Base-by-base conservation (phyloP, 805 yeast species). In the Candida endomychidarum region DNA sequence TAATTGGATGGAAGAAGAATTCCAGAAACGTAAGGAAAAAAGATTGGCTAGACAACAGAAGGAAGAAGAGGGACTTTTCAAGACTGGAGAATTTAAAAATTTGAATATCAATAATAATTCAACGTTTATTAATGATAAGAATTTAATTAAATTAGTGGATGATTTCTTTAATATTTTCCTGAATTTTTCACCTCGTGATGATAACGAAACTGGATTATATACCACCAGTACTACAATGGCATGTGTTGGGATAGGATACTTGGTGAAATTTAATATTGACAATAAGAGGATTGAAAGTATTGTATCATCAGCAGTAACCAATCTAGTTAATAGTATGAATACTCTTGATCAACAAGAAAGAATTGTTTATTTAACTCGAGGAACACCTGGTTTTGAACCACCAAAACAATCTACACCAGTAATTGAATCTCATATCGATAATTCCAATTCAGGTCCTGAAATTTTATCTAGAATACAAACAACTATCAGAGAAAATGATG, bases 1-100 rank as follows among this genome's bases (percentile, higher is more conserved):
- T 29, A 66, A 72, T 28, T 91, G 97, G 97, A 73, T 86, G 24
- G 83, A 80, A 25, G 67, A 69, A 3, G 96, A 88, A 57, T 87
- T 85, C 55, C 75, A 70, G 34, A 75, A 72, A 46, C 70, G 96
- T 19, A 78, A 79, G 49, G 75, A 74, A 41, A 80, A 78, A 53
- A 64, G 95, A 39, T 48, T 80, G 27, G 65, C 70, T 37, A 72
- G 76, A 53, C 72, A 65, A 42, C 61, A 62, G 46, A 59, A 58
- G 25, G 47, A 45, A 9, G 29, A 30, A 20, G 34, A 30, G n/a
- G 31, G 27, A 5, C 32, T 26, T 8, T 18, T 31, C 19, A 26
- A 16, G 4, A 24, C 41, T 3, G 39, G 38, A 17, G 47, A 43
- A 8, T 34, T 41, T 34, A 32, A 24, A 23, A 34, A 34, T 17